Conservation (phyloP, 2,329 filamentous ascomycete genomes). For the Cadophora luteo-olivacea region DNA sequence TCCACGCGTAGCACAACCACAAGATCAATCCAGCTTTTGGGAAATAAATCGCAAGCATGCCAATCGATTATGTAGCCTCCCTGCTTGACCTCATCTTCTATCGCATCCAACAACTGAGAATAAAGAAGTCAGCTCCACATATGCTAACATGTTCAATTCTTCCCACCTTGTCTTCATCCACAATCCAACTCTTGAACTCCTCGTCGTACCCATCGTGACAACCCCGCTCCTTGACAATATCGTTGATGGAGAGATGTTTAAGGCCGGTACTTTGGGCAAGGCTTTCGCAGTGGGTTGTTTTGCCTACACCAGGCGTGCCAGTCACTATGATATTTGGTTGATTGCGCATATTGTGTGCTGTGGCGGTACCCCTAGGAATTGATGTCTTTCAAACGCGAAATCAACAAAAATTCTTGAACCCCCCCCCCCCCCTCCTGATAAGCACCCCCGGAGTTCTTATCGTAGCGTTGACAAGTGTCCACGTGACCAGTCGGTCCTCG, state of each 20-base stretch:
- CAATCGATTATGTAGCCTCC: conserved; percentile 95
- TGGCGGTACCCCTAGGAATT: neutral
- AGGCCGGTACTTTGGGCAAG: conserved; percentile 79
- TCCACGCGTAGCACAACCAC: conserved; percentile 90
- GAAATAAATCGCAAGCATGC: conserved; percentile 97
- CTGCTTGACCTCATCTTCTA: conserved; percentile 79
- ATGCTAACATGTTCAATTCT: neutral
- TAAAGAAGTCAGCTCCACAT: conserved; percentile 6
- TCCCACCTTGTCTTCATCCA: conserved; percentile 91
- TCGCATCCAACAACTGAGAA: conserved; percentile 78
- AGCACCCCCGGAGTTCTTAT: neutral
- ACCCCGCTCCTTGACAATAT: conserved; percentile 85
- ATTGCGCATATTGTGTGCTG: conserved; percentile 46
- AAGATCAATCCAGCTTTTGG: conserved; percentile 90
- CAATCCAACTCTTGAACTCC: conserved; percentile 85
- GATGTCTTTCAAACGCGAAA: neutral
- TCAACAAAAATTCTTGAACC: conserved; percentile 6
- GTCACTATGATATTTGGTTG: conserved; percentile 92
- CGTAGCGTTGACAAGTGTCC: neutral
- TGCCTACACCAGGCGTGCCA: conserved; percentile 93
- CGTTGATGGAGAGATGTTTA: conserved; percentile 86
- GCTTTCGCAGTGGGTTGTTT: conserved; percentile 88
- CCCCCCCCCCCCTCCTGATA: neutral
- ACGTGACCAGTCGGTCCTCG: neutral
- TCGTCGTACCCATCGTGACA: conserved; percentile 91